Evolutionary conservation across 2,329 filamentous ascomycete species (phyloP).

Genomic region (Cadophora luteo-olivacea): DNA sequence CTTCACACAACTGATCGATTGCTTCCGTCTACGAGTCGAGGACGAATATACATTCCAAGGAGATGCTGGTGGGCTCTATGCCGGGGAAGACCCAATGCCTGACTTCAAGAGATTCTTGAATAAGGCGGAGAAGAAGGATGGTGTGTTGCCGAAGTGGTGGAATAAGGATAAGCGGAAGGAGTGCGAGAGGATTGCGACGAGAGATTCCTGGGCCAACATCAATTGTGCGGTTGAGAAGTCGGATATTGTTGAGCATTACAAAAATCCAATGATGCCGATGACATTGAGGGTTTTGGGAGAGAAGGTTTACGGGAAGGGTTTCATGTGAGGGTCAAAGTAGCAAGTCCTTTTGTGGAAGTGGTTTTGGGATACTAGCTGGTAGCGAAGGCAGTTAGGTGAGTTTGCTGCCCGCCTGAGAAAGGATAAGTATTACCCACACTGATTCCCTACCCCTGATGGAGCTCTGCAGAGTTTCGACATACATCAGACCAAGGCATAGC

Average conservation of each 20-base stretch:
- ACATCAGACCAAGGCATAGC: background rate
- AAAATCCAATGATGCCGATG: slow-evolving; percentile 29
- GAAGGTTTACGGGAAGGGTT: slow-evolving; percentile 31
- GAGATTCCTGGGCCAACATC: slow-evolving; percentile 24
- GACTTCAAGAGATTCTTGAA: slow-evolving; percentile 31
- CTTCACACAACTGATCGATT: slow-evolving; percentile 28
- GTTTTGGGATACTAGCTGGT: background rate
- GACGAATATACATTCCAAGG: slow-evolving; percentile 29
- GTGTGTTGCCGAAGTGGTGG: slow-evolving; percentile 30
- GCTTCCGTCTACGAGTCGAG: slow-evolving; percentile 30
- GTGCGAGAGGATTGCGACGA: slow-evolving; percentile 25
- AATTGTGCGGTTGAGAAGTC: slow-evolving; percentile 28
- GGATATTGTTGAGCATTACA: slow-evolving; percentile 32
- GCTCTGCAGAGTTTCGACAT: too few species aligned
- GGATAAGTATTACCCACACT: too few species aligned
- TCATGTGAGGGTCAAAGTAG: slow-evolving; percentile 18
- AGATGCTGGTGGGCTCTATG: slow-evolving; percentile 23
- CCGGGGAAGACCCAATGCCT: slow-evolving; percentile 20
- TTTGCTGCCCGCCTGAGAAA: background rate
- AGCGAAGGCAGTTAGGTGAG: background rate
- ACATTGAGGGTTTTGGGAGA: slow-evolving; percentile 31
- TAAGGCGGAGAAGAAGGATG: slow-evolving; percentile 26
- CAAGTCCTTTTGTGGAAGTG: background rate
- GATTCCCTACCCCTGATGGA: too few species aligned
- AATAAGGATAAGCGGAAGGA: slow-evolving; percentile 24